Conservation (phyloP, 164 flowering plant species). For the grape (Vitis vinifera) region DNA sequence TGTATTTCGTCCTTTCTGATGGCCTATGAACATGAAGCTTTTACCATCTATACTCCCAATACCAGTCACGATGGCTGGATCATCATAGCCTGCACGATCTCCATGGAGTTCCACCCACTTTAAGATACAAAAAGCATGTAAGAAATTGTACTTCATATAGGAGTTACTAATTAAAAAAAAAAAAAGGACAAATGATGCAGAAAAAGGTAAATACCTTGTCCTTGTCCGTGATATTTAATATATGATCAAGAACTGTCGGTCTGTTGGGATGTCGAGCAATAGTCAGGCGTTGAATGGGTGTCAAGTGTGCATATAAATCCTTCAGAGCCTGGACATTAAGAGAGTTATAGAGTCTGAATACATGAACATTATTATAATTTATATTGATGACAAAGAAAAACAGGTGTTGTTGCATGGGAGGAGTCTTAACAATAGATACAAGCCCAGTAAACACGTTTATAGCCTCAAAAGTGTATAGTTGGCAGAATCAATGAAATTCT, state of each 20-base stretch:
- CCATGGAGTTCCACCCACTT: conserved; percentile 46
- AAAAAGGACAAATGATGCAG: no score
- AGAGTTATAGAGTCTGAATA: no score
- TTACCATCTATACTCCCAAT: no score
- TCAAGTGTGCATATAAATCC: conserved; percentile 33
- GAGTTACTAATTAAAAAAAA: not conserved
- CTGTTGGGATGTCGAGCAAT: conserved; percentile 47
- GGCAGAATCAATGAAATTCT: not conserved
- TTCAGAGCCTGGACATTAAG: conserved; percentile 28
- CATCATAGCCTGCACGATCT: conserved; percentile 25
- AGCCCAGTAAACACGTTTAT: no score
- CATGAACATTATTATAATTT: no score
- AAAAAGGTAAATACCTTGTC: not conserved
- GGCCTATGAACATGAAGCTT: no score
- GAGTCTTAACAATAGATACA: no score
- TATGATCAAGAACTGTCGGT: conserved; percentile 35
- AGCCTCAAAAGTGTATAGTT: not conserved
- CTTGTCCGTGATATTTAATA: conserved; percentile 35
- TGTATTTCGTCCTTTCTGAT: no score
- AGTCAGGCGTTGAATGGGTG: conserved; percentile 33
- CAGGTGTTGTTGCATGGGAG: no score
- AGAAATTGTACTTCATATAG: not conserved
- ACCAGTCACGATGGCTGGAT: no score
- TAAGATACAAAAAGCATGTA: not conserved
- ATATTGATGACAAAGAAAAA: not conserved